phyloP scores from a whole-genome alignment of 306 rosid species.

The Lithocarpus polystachyus region DNA sequence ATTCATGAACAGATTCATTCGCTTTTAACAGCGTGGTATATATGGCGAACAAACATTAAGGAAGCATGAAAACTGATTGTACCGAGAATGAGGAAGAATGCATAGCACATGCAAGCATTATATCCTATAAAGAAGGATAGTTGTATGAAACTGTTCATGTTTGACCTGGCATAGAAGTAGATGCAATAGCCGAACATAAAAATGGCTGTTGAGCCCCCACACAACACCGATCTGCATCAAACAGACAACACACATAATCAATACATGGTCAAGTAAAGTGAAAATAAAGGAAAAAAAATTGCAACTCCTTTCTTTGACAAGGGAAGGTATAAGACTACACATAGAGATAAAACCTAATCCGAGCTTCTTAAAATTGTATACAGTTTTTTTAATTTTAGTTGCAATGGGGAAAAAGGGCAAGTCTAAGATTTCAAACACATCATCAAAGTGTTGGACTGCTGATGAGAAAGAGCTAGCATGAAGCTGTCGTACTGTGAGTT shows the following conservation, averaged over 20 bases:
- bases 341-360: neutral
- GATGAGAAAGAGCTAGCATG: neutral
- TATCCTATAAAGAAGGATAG: slow-evolving; percentile 72
- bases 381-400: neutral
- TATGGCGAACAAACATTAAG: slow-evolving; percentile 59
- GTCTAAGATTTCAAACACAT: neutral
- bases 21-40: slow-evolving; percentile 65
- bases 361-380: neutral
- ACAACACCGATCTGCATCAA: slow-evolving; percentile 68
- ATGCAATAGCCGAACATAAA: slow-evolving; percentile 70
- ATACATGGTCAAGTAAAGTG: neutral
- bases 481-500: no score
- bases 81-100: slow-evolving; percentile 79
- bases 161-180: slow-evolving; percentile 64
- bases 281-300: neutral
- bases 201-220: slow-evolving; percentile 74
- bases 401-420: neutral
- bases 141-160: slow-evolving; percentile 76
- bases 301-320: neutral
- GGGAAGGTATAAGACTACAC: neutral
- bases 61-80: slow-evolving; percentile 65
- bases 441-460: neutral
- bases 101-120: slow-evolving; percentile 74
- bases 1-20: slow-evolving; percentile 44
- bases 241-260: slow-evolving; percentile 1